Evolutionary conservation across 2,329 filamentous ascomycete genomes (phyloP), one percentile per base, ranked within the genome.

Genomic region (Ophiostoma tasmaniense): DNA sequence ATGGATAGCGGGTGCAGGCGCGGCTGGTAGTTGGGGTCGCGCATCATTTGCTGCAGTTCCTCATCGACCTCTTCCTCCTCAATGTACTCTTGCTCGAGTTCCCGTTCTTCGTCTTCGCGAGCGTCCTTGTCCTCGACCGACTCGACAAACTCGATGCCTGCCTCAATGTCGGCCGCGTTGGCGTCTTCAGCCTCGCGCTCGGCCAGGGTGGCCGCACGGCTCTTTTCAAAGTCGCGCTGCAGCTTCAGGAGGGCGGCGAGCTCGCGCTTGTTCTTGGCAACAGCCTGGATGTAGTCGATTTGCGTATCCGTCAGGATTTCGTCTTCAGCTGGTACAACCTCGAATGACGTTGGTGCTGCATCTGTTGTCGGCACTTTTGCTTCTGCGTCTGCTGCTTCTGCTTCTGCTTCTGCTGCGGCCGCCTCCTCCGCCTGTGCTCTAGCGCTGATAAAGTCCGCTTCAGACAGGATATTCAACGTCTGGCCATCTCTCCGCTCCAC

Each of bases 1-100:
- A 84, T 77, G 0, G 93, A 96, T 70, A 92, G 82, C 2, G 89
- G 88, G 77, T 98, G 95, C 25, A 89, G 82, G 22, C 74, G 75
- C 7, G 73, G 73, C 30, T 20, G 37, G 39, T 35, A 30, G 62
- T 17, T 33, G 11, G 13, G 13, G 50, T 59, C 64, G 10, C 39
- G 14, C 11, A n/a, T n/a, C 42, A 42, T 20, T 6, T 52, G 8
- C 39, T 59, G 45, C 10, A 25, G 28, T 7, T 39, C 70, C 11
- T 66, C 64, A 28, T 37, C 62, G n/a, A 39, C 61, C 17, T 67
- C 69, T n/a, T 70, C 66, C 13, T 80, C 78, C 3, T 76, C 74
- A 14, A 55, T 35, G 33, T 28, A 25, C 11, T 70, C 65, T 11
- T 80, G 78, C 2, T 76, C 73, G 13, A 39, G 33, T n/a, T 35